phyloP scores from a whole-genome alignment of 768 basidiomycete species.

The Collybia mongolica region DNA sequence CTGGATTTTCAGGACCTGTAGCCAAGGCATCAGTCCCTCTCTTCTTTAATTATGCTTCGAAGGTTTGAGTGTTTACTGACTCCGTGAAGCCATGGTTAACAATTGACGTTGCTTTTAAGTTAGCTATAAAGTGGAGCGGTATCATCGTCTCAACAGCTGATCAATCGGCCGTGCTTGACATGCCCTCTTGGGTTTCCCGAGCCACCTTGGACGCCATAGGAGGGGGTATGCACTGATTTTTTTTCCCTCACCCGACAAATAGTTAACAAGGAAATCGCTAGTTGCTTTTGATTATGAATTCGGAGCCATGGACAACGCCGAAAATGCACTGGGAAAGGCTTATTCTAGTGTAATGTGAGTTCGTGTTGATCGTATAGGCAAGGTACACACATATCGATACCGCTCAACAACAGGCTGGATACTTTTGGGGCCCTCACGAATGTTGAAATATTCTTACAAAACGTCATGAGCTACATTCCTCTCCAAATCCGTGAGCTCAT shows the following conservation, averaged over 20 bases:
- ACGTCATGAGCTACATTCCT: conserved; percentile 28
- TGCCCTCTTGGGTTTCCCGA: conserved; percentile 38
- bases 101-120: conserved; percentile 18
- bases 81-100: conserved; percentile 5
- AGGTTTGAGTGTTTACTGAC: conserved; percentile 14
- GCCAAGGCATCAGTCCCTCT: conserved; percentile 36
- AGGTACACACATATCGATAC: conserved; percentile 1
- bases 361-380: neutral
- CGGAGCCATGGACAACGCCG: conserved; percentile 32
- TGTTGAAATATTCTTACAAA: conserved; percentile 29
- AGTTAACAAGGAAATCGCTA: conserved; percentile 6
- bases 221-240: conserved; percentile 29
- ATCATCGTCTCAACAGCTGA: conserved; percentile 25
- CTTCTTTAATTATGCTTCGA: conserved; percentile 36
- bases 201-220: conserved; percentile 52
- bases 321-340: conserved; percentile 34
- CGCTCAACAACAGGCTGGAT: conserved; percentile 19
- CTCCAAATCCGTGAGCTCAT: conserved; percentile 29
- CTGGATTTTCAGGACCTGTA: conserved; percentile 46
- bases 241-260: no score
- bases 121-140: conserved; percentile 38
- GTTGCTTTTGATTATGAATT: conserved; percentile 54
- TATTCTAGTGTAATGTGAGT: conserved; percentile 36
- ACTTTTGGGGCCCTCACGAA: conserved; percentile 28
- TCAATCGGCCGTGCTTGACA: conserved; percentile 29